phyloP scores from a whole-genome alignment of 2,329 filamentous ascomycete species.

The Periconia macrospinosa region DNA sequence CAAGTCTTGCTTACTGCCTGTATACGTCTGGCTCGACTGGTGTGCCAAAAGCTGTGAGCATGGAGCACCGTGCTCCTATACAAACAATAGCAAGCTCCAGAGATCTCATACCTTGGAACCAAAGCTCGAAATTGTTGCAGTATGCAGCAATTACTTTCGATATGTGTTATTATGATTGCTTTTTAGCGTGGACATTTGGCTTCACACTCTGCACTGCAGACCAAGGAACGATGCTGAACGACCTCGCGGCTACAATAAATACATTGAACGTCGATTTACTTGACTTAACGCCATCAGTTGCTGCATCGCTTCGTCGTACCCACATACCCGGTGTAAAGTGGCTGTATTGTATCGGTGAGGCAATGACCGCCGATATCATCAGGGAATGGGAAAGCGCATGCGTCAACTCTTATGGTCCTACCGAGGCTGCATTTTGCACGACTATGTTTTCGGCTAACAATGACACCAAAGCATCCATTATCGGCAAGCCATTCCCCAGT shows the following conservation, averaged over 20 bases:
- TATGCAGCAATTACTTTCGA: constrained; percentile 49
- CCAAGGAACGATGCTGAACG: constrained; percentile 42
- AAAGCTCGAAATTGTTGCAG: constrained; percentile 44
- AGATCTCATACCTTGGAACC: constrained; percentile 43
- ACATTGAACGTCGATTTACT: constrained; percentile 40
- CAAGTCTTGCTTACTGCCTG: constrained; percentile 45
- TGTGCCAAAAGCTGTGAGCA: constrained; percentile 47
- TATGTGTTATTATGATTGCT: constrained; percentile 53
- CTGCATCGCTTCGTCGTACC: constrained; percentile 33
- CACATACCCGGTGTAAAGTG: constrained; percentile 44
- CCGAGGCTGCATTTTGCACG: constrained; percentile 50
- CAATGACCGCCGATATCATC: constrained; percentile 44
- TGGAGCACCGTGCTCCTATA: constrained; percentile 46
- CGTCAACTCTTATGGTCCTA: constrained; percentile 50
- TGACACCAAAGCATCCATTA: constrained; percentile 39
- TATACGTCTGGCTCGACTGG: constrained; percentile 51
- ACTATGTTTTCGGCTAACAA: constrained; percentile 42
- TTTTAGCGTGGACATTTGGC: constrained; percentile 48
- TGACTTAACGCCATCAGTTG: constrained; percentile 49
- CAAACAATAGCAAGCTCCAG: constrained; percentile 46
- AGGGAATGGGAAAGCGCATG: constrained; percentile 44
- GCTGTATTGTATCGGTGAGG: constrained; percentile 50
- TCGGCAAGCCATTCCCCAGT: constrained; percentile 46
- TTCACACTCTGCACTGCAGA: constrained; percentile 47
- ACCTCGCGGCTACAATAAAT: constrained; percentile 40